These are phyloP conservation scores for Gyromitra esculenta DNA, from an alignment of 2,329 filamentous ascomycete genomes.

Conservation along the genomic window DNA sequence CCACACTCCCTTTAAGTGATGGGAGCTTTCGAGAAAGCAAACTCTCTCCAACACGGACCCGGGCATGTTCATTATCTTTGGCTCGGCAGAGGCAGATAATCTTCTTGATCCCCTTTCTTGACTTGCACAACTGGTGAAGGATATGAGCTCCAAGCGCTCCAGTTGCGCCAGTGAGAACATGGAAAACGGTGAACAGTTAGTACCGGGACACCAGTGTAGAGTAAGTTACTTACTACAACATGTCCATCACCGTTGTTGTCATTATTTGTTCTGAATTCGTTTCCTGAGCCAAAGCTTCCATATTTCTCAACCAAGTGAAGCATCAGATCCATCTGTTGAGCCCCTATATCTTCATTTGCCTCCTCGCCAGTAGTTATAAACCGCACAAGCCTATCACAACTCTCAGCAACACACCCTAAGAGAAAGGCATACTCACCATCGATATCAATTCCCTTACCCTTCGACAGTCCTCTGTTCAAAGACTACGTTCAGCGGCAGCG, in stretches of 20 bases:
- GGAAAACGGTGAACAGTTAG: not conserved
- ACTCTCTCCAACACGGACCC: slow-evolving; percentile 63
- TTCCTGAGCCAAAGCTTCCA: slow-evolving; percentile 54
- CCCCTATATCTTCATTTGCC: slow-evolving; percentile 55
- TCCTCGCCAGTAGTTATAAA: slow-evolving; percentile 56
- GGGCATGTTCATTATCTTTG: slow-evolving; percentile 61
- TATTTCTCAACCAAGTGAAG: slow-evolving; percentile 64
- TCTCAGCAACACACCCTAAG: not conserved
- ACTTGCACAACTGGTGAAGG: slow-evolving; percentile 62
- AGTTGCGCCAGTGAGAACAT: slow-evolving; percentile 65
- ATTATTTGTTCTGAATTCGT: not conserved
- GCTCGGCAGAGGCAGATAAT: slow-evolving; percentile 70
- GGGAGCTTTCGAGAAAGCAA: slow-evolving; percentile 61
- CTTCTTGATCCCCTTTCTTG: slow-evolving; percentile 60
- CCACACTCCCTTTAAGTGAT: not conserved
- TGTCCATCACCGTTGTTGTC: not conserved
- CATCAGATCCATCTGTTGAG: slow-evolving; percentile 62
- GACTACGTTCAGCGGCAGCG: slow-evolving; percentile 68
- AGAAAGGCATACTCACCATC: slow-evolving; percentile 16
- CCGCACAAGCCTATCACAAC: slow-evolving; percentile 5
- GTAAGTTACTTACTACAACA: slow-evolving; percentile 43
- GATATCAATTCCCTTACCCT: slow-evolving; percentile 60
- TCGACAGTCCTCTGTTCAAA: slow-evolving; percentile 69
- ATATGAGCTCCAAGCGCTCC: slow-evolving; percentile 67
- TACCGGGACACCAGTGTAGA: not conserved